Evolutionary conservation across 2,329 filamentous ascomycete species (phyloP).

Genomic region (Ambrosiella xylebori): DNA sequence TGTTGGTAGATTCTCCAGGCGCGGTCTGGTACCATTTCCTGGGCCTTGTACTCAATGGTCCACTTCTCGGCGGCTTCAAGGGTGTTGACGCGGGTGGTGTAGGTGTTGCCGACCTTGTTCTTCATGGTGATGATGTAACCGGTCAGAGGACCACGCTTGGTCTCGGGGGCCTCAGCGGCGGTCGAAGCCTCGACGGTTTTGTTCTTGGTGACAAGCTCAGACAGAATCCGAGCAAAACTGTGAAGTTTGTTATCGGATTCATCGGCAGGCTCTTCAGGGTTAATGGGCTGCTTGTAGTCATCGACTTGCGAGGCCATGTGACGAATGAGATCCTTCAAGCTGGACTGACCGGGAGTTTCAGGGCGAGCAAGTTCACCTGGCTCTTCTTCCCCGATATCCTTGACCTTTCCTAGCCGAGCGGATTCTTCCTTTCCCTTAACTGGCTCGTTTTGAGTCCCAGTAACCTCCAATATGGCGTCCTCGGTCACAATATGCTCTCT

Average conservation of each 20-base stretch:
- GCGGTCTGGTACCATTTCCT: slow-evolving; percentile 34
- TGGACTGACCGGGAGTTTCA: slow-evolving; percentile 13
- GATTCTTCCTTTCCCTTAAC: not conserved
- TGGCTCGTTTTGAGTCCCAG: not conserved
- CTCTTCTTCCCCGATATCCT: not conserved
- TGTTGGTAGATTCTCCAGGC: slow-evolving; percentile 37
- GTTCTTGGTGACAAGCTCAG: slow-evolving; percentile 25
- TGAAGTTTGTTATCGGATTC: slow-evolving; percentile 22
- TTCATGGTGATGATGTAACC: slow-evolving; percentile 56
- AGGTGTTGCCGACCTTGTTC: slow-evolving; percentile 52
- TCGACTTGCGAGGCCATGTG: slow-evolving; percentile 30
- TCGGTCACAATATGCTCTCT: not conserved
- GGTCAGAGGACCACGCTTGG: slow-evolving; percentile 28
- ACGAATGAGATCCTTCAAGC: slow-evolving; percentile 33
- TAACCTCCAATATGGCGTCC: not conserved
- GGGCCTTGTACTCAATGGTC: slow-evolving; percentile 62
- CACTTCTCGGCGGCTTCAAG: slow-evolving; percentile 34
- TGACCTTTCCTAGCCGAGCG: not conserved
- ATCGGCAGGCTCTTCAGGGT: slow-evolving; percentile 14
- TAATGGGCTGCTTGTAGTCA: slow-evolving; percentile 15
- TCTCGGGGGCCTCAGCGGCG: not conserved
- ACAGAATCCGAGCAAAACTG: slow-evolving; percentile 34
- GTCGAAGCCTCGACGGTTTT: not conserved
- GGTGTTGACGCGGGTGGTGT: slow-evolving; percentile 41
- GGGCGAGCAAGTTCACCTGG: not conserved